These are phyloP conservation scores for Mrakia gelida DNA, from an alignment of 768 basidiomycete species.

Conservation along the genomic window DNA sequence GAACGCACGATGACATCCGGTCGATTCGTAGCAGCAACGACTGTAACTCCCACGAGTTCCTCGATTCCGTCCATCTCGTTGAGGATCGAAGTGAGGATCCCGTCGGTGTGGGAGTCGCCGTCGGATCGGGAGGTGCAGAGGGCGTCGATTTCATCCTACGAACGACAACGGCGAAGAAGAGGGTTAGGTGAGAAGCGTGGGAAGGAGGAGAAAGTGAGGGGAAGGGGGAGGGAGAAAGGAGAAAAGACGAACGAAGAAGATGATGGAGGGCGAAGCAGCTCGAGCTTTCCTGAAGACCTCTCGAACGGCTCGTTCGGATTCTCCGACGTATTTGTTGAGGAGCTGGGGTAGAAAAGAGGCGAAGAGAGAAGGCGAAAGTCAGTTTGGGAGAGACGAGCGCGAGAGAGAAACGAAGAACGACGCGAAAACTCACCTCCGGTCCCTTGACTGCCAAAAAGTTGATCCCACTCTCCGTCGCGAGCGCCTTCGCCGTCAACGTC, in stretches of 20 bases:
- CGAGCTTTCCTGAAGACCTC: conserved; percentile 95
- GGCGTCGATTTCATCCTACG: conserved; percentile 93
- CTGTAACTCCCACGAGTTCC: conserved; percentile 87
- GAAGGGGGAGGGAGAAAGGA: background rate
- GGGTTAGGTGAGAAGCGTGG: background rate
- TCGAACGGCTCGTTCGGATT: conserved; percentile 89
- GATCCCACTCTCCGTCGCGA: conserved; percentile 87
- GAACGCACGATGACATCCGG: conserved; percentile 87
- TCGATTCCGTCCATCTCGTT: conserved; percentile 99
- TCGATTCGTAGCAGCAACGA: conserved; percentile 92
- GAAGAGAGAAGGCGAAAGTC: too few species aligned
- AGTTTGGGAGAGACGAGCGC: background rate
- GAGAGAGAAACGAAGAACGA: background rate
- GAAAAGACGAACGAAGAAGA: conserved; percentile 80
- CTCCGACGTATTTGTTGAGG: conserved; percentile 93
- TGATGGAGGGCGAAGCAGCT: conserved; percentile 86
- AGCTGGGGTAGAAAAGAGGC: conserved; percentile 55
- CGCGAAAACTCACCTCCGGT: conserved; percentile 65
- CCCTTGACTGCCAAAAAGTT: conserved; percentile 98
- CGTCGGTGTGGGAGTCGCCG: conserved; percentile 62
- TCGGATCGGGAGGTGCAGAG: conserved; percentile 71
- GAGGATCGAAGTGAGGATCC: conserved; percentile 84
- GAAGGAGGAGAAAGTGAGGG: background rate
- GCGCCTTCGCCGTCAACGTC: conserved; percentile 84
- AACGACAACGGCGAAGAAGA: background rate